Percentiles rank a stretch among this genome's conserved stretches.
These are phyloP conservation scores for Russula earlei DNA, from an alignment of 768 basidiomycete genomes.

Conservation along the genomic window DNA sequence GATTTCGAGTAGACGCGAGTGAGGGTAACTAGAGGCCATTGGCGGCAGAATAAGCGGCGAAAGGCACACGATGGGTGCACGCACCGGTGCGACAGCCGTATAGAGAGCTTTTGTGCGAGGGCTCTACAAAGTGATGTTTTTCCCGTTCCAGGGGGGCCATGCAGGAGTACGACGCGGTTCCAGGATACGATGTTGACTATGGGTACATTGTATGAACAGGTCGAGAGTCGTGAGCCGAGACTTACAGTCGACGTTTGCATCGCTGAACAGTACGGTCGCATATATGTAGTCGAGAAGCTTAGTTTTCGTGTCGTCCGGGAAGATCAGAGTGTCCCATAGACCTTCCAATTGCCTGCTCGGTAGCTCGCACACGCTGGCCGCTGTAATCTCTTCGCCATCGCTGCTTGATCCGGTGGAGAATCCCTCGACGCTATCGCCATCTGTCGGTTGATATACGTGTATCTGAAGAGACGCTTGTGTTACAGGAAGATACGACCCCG, in stretches of 20 bases:
- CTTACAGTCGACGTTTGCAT: constrained; percentile 78
- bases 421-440: constrained; percentile 61
- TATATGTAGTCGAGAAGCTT: constrained; percentile 90
- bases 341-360: constrained; percentile 82
- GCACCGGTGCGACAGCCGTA: constrained; percentile 80
- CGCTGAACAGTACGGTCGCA: constrained; percentile 87
- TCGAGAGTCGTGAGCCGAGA: neutral
- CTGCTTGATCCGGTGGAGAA: constrained; percentile 46
- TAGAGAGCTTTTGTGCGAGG: constrained; percentile 89
- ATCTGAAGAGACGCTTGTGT: constrained; percentile 61
- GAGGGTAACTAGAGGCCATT: constrained; percentile 52
- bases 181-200: constrained; percentile 85
- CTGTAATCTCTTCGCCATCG: constrained; percentile 69
- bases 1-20: constrained; percentile 87
- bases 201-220: constrained; percentile 4
- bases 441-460: constrained; percentile 80
- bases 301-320: constrained; percentile 72
- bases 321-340: constrained; percentile 89
- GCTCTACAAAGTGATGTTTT: constrained; percentile 95
- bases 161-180: constrained; percentile 91
- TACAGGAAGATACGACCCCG: constrained; percentile 38
- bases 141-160: constrained; percentile 96
- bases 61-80: neutral
- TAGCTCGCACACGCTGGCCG: constrained; percentile 83
- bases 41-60: neutral